Evolutionary conservation across 2,329 filamentous ascomycete species (phyloP).

Genomic region (Cadophora sp.): DNA sequence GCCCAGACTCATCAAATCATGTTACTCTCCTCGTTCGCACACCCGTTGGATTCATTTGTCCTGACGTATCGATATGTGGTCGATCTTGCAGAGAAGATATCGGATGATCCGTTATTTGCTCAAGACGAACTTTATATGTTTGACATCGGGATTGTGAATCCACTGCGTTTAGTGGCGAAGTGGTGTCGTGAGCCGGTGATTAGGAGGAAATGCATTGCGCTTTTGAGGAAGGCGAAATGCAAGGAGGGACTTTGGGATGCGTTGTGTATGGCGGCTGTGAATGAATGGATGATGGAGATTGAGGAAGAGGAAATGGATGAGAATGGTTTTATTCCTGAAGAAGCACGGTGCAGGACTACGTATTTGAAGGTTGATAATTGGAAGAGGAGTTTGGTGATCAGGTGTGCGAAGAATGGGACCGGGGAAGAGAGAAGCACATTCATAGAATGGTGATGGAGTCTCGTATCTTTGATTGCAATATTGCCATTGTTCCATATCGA

Average conservation of each 20-base stretch:
- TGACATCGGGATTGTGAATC: conserved; percentile 20
- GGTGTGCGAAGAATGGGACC: conserved; percentile 1
- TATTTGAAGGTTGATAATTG: conserved; percentile 16
- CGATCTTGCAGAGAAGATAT: conserved; percentile 5
- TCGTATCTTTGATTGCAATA: background rate
- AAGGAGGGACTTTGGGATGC: conserved; percentile 24
- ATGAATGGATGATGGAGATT: conserved; percentile 21
- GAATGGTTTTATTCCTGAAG: conserved; percentile 19
- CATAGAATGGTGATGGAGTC: conserved; percentile 6
- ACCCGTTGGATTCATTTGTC: conserved; percentile 12
- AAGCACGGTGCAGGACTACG: conserved; percentile 3
- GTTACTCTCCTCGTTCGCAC: conserved; percentile 9
- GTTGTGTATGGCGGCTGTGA: conserved; percentile 22
- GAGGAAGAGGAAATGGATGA: conserved; percentile 26
- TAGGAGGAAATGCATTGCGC: conserved; percentile 14
- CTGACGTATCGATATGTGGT: conserved; percentile 9
- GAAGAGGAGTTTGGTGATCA: conserved; percentile 11
- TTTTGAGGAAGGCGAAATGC: conserved; percentile 20
- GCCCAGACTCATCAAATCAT: conserved; percentile 15
- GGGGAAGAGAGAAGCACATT: conserved; percentile 14
- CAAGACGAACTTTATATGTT: conserved; percentile 19
- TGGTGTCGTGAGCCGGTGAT: conserved; percentile 27
- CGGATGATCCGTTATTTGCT: conserved; percentile 11
- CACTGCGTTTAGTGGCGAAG: conserved; percentile 18
- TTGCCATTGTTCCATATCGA: background rate